Conservation (phyloP, 2,329 filamentous ascomycete genomes). For the Diplodia corticola region DNA sequence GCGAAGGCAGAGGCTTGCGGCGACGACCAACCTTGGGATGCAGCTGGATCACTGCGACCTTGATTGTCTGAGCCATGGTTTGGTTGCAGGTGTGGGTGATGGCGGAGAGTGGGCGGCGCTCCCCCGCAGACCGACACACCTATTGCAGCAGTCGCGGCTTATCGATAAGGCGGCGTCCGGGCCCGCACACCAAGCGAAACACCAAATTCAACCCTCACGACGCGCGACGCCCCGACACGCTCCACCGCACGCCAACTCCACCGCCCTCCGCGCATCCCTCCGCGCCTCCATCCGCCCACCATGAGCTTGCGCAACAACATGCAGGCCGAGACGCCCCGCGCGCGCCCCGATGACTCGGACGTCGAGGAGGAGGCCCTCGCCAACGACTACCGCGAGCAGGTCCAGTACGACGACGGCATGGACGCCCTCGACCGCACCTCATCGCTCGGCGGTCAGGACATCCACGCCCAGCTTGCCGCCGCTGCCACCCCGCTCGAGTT, state of each 20-base stretch:
- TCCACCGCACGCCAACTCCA: slow-evolving; percentile 16
- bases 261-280: background rate
- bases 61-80: slow-evolving; percentile 48
- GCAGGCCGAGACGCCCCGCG: slow-evolving; percentile 42
- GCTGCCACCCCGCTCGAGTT: slow-evolving; percentile 95
- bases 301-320: slow-evolving; percentile 43
- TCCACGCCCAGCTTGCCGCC: slow-evolving; percentile 86
- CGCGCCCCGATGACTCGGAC: slow-evolving; percentile 77
- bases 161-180: slow-evolving; percentile 21
- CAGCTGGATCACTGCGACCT: slow-evolving; percentile 52
- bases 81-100: slow-evolving; percentile 16
- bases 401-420: slow-evolving; percentile 87
- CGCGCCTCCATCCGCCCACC: slow-evolving; percentile 20
- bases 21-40: slow-evolving; percentile 46
- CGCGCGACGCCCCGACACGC: slow-evolving; percentile 20
- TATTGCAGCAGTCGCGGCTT: background rate
- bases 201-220: slow-evolving; percentile 24
- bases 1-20: background rate
- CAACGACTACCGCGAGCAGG: slow-evolving; percentile 91
- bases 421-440: slow-evolving; percentile 74
- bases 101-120: background rate
- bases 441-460: slow-evolving; percentile 74
- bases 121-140: background rate
- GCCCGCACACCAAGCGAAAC: slow-evolving; percentile 24
- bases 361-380: slow-evolving; percentile 94